Percentiles rank a stretch among this genome's conserved stretches.
Evolutionary conservation across 2,329 filamentous ascomycete genomes (phyloP).

Genomic region (Trichoderma gracile): DNA sequence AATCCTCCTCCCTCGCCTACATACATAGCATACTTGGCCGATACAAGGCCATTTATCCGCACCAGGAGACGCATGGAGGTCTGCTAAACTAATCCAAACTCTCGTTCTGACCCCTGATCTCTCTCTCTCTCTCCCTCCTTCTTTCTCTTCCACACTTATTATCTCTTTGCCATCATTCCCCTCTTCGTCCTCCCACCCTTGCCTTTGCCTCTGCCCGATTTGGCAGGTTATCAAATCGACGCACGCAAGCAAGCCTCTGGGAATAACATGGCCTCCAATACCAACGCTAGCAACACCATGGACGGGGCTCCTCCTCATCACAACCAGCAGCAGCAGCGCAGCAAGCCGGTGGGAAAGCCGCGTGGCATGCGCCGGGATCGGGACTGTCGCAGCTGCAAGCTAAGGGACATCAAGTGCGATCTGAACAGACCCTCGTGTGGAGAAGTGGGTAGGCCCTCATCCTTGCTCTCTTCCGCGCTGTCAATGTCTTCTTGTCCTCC

Average conservation of each 20-base stretch:
- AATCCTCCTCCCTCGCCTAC: conserved; percentile 13
- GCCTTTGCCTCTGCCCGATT: not conserved
- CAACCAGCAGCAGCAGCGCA: conserved; percentile 8
- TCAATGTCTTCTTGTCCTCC: not conserved
- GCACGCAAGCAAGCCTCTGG: not conserved
- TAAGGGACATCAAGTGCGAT: conserved; percentile 34
- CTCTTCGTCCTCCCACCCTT: not conserved
- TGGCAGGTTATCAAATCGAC: conserved; percentile 15
- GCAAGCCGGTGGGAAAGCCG: conserved; percentile 32
- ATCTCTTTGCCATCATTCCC: not conserved
- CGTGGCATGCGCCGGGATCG: conserved; percentile 36
- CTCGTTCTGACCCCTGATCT: not conserved
- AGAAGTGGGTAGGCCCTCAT: conserved; percentile 24
- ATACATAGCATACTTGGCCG: conserved; percentile 1
- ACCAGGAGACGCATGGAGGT: not conserved
- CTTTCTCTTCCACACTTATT: not conserved
- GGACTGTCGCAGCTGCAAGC: conserved; percentile 34
- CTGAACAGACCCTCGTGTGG: conserved; percentile 34
- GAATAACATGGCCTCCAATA: conserved; percentile 21
- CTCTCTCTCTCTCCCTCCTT: not conserved
- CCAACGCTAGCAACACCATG: conserved; percentile 22
- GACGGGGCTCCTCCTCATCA: not conserved
- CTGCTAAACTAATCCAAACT: not conserved
- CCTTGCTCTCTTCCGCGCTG: not conserved
- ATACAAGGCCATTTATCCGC: not conserved